Base-by-base conservation (phyloP, 2,329 filamentous ascomycete species). In the Penicillium sp. region DNA sequence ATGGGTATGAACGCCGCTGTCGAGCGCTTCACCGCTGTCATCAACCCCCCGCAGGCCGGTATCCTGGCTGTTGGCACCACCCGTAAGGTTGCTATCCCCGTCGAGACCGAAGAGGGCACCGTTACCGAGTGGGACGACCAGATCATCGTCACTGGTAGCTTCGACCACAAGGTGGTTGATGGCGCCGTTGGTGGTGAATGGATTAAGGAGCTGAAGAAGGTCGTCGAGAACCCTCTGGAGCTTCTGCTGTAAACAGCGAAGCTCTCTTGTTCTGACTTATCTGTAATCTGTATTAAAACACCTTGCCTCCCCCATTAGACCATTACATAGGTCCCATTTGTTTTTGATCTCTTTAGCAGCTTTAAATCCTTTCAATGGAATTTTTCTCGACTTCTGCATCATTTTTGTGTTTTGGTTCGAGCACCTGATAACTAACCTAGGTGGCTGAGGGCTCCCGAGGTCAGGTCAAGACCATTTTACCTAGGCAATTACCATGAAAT, bases 1-100 rank as follows among this genome's bases (percentile, higher is more conserved):
- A 96, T 99, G 94, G 94, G 94, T 77, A 99, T 99, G 94, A 99
- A 99, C 85, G 72, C 87, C 46, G 93, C 94, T 48, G 88, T 99
- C 60, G 92, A 97, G 79, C 86, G 92, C 75, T 99, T 99, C 80
- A 97, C 94, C 50, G 94, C 94, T 65, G 89, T 99, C 72, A 96
- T 99, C 84, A 99, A 99, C 86, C 94, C 95, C 64, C 94, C 94
- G 51, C 95, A 99, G 81, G 90, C 94, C 52, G 89, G 86, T 72
- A 99, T 99, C 74, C 83, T 99, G 61, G 93, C 94, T 52, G 90
- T 99, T 56, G 94, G 95, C 69, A 95, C 91, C 64, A 91, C 90
- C 67, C 89, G 90, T 80, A 97, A 97, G 88, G 93, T 97, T 52
- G 90, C 95, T 45, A 80, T 97, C 53, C 91, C 91, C 49, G 85